phyloP scores from a whole-genome alignment of 345 rosid genomes.

The Aquilaria malaccensis region DNA sequence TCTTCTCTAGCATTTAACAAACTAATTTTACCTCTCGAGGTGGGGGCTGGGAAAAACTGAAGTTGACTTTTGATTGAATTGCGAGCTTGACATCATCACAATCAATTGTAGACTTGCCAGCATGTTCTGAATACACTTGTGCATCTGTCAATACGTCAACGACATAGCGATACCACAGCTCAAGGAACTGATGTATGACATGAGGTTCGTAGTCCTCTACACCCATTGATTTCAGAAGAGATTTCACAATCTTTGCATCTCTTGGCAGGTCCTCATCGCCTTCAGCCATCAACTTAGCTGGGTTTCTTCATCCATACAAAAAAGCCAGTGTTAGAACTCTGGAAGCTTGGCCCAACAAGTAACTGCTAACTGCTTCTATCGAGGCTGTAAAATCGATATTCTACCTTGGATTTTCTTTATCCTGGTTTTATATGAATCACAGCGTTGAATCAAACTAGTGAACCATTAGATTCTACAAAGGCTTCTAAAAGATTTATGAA shows the following conservation, averaged over 20 bases:
- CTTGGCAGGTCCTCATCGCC: constrained; percentile 66
- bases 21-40: constrained; percentile 69
- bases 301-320: constrained; percentile 6
- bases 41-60: constrained; percentile 93
- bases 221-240: constrained; percentile 86
- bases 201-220: constrained; percentile 91
- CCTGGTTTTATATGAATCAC: too few relatives aligned
- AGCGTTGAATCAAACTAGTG: too few relatives aligned
- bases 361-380: too few relatives aligned
- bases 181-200: constrained; percentile 78
- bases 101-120: constrained; percentile 68
- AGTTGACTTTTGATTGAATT: constrained; percentile 79
- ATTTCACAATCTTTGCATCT: constrained; percentile 78
- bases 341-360: too few relatives aligned
- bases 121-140: constrained; percentile 89
- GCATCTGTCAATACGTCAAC: constrained; percentile 81
- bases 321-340: not conserved
- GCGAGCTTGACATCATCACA: constrained; percentile 89
- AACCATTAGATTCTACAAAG: too few relatives aligned
- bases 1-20: too few relatives aligned
- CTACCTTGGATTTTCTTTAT: too few relatives aligned
- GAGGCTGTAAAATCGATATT: too few relatives aligned
- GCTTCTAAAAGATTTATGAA: too few relatives aligned
- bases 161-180: constrained; percentile 86
- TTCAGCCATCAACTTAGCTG: constrained; percentile 35